Percentiles rank a stretch among this genome's conserved stretches.
These are phyloP conservation scores for Fusarium oligoseptatum DNA, from an alignment of 2,329 filamentous ascomycete genomes.

Conservation along the genomic window DNA sequence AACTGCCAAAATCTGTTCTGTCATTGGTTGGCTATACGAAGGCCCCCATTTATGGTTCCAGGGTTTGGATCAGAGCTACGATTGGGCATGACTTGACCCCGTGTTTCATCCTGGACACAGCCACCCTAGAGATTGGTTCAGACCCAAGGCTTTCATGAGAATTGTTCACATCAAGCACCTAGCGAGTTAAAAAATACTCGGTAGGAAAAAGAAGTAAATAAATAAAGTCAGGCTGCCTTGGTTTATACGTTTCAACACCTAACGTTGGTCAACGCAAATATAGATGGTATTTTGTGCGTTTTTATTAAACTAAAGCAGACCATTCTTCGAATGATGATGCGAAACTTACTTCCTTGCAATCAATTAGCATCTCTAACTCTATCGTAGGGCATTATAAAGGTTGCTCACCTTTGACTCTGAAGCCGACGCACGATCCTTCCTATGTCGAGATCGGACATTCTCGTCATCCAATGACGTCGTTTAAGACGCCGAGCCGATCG, in stretches of 20 bases:
- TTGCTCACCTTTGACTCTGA: background rate
- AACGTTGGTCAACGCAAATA: too few relatives aligned
- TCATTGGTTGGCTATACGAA: background rate
- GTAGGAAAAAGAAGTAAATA: background rate
- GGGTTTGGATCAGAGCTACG: background rate
- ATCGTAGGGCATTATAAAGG: background rate
- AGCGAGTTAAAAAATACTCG: background rate
- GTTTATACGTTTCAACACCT: too few relatives aligned
- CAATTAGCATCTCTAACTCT: background rate
- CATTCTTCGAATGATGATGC: background rate
- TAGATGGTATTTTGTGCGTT: too few relatives aligned
- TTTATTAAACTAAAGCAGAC: too few relatives aligned
- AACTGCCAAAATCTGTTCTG: background rate
- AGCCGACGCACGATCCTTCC: background rate
- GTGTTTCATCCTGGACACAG: background rate
- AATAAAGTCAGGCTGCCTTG: too few relatives aligned
- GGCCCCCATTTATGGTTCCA: background rate
- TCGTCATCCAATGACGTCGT: background rate
- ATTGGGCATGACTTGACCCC: background rate
- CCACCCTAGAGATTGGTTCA: background rate
- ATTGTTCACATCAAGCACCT: background rate
- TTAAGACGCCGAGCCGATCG: background rate
- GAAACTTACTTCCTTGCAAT: background rate
- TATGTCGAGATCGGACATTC: background rate
- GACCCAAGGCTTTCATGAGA: background rate